Evolutionary conservation across 352 stramenopile genomes (phyloP).

Genomic region (Discostella stelligera): DNA sequence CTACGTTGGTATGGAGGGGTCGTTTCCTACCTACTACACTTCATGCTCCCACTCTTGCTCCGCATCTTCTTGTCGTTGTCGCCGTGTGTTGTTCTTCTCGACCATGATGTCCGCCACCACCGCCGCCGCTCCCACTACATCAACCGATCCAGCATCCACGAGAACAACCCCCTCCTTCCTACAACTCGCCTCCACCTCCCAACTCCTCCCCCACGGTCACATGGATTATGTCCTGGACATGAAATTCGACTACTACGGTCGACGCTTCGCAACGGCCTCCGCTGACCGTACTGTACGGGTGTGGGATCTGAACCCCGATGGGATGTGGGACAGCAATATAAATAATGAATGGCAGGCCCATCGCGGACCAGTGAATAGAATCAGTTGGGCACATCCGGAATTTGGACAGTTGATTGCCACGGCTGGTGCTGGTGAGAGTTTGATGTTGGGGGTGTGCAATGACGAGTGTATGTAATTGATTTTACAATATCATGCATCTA

Average conservation of each 20-base stretch:
- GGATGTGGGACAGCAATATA: constrained; percentile 79
- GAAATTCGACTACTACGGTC: constrained; percentile 99
- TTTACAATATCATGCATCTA: neutral
- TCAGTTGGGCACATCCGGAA: constrained; percentile 93
- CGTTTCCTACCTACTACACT: too few species aligned
- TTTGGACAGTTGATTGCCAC: constrained; percentile 94
- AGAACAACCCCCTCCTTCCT: too few species aligned
- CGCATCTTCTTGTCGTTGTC: too few species aligned
- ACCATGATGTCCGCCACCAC: constrained; percentile 9
- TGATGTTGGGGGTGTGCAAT: neutral
- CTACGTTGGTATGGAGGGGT: too few species aligned
- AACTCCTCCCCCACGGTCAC: constrained; percentile 78
- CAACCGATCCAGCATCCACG: too few species aligned
- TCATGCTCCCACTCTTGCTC: too few species aligned
- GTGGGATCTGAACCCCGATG: constrained; percentile 92
- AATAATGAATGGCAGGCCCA: constrained; percentile 84
- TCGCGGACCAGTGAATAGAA: constrained; percentile 89
- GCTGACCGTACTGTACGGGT: constrained; percentile 96
- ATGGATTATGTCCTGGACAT: constrained; percentile 96
- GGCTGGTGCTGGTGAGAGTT: constrained; percentile 78
- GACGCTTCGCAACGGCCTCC: constrained; percentile 96
- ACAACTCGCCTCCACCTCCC: constrained; percentile 30
- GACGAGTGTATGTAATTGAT: neutral
- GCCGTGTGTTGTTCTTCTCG: too few species aligned
- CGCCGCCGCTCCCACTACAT: constrained; percentile 2